phyloP scores from a whole-genome alignment of 73 alveolate species.

The Symbiodinium pilosum region DNA sequence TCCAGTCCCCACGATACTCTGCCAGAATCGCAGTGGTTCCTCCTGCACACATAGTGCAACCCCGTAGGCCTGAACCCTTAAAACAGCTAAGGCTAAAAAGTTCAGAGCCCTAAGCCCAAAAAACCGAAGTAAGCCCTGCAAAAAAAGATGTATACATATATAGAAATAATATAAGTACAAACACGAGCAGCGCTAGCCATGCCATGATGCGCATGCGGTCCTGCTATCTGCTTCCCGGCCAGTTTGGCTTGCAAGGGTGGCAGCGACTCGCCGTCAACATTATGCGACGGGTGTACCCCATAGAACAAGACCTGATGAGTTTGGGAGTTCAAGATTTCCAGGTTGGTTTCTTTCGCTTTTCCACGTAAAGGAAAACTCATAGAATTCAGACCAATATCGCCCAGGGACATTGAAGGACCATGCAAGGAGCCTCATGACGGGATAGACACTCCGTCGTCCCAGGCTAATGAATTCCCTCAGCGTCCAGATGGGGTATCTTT shows the following conservation, averaged over 20 bases:
- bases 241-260: too few species aligned
- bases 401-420: neutral
- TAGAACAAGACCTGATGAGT: neutral
- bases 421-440: neutral
- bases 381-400: too few species aligned
- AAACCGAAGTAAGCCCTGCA: neutral
- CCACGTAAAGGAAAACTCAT: too few species aligned
- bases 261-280: neutral
- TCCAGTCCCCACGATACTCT: neutral
- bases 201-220: too few species aligned
- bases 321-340: too few species aligned
- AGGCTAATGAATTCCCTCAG: neutral
- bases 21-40: neutral
- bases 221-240: neutral
- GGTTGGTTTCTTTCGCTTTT: too few species aligned
- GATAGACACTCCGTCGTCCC: neutral
- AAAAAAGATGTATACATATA: too few species aligned
- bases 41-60: neutral
- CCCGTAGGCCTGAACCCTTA: neutral
- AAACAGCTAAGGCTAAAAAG: neutral
- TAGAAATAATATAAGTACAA: too few species aligned
- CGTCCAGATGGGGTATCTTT: neutral
- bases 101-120: neutral
- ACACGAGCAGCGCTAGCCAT: too few species aligned
- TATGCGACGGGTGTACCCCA: neutral